phyloP scores from a whole-genome alignment of 2,329 filamentous ascomycete genomes.

The Ophiostoma angusticollis region DNA sequence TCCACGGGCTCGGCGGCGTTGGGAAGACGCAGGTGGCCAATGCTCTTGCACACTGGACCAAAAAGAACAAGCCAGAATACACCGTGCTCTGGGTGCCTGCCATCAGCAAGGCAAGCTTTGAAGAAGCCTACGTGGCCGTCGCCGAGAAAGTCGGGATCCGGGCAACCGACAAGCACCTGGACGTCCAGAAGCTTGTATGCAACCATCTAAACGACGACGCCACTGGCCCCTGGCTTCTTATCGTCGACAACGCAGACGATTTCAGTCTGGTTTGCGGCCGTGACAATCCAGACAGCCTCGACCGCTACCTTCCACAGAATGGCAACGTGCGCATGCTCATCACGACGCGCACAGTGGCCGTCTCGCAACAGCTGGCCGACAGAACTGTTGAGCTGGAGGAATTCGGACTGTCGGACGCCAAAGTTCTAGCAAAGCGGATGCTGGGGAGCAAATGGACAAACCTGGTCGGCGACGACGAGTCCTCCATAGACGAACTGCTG shows the following conservation, averaged over 20 bases:
- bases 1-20: slow-evolving; percentile 25
- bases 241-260: slow-evolving; percentile 32
- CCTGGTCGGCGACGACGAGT: background rate
- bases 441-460: slow-evolving; percentile 9
- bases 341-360: slow-evolving; percentile 24
- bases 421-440: slow-evolving; percentile 13
- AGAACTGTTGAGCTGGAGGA: slow-evolving; percentile 16
- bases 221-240: slow-evolving; percentile 25
- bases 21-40: slow-evolving; percentile 30
- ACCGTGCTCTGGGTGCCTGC: slow-evolving; percentile 33
- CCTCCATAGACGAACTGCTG: background rate
- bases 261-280: slow-evolving; percentile 16
- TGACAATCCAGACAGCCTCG: slow-evolving; percentile 12
- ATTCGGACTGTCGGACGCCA: slow-evolving; percentile 13
- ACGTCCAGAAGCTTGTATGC: slow-evolving; percentile 48
- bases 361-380: slow-evolving; percentile 3
- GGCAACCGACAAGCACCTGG: slow-evolving; percentile 34
- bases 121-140: slow-evolving; percentile 26
- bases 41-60: slow-evolving; percentile 26
- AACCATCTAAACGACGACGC: slow-evolving; percentile 17
- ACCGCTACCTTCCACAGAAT: slow-evolving; percentile 22
- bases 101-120: slow-evolving; percentile 24
- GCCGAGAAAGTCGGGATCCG: slow-evolving; percentile 21
- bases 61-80: slow-evolving; percentile 21
- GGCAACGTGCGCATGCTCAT: slow-evolving; percentile 22